A percentile compares a stretch with the other conserved stretches of the same genome.
These are phyloP conservation scores for Fusarium pseudocircinatum DNA, from an alignment of 2,329 filamentous ascomycete species.

Conservation along the genomic window DNA sequence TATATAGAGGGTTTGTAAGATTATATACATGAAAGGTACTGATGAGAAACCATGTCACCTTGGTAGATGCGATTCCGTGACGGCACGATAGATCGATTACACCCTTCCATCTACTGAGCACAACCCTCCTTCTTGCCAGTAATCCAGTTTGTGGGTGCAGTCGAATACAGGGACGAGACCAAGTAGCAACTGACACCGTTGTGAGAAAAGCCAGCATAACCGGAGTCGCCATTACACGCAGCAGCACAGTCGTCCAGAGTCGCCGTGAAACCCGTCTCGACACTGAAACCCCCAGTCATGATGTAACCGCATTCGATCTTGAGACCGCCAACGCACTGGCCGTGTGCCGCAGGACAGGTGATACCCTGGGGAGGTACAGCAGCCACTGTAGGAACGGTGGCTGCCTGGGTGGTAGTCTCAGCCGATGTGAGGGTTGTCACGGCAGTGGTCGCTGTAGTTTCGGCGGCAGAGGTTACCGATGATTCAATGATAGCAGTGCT, in stretches of 20 bases:
- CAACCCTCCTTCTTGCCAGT: background rate
- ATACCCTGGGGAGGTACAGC: background rate
- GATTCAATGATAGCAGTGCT: background rate
- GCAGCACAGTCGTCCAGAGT: background rate
- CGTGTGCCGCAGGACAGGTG: background rate
- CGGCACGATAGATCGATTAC: background rate
- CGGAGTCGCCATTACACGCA: background rate
- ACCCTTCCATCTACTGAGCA: background rate
- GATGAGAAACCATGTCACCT: too few species aligned
- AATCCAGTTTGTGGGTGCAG: background rate
- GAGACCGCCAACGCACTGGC: background rate
- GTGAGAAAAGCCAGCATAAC: background rate
- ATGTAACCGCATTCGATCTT: background rate
- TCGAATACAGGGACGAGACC: background rate
- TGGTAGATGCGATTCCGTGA: background rate
- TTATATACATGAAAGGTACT: background rate
- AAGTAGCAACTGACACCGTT: background rate
- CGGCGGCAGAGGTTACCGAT: too few species aligned
- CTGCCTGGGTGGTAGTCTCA: background rate
- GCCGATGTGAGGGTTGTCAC: background rate
- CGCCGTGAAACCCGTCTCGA: fast-evolving
- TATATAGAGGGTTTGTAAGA: background rate
- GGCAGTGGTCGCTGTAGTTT: background rate
- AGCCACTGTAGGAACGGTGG: background rate
- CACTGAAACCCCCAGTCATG: background rate